A percentile compares a stretch with the other conserved stretches of the same genome.
Evolutionary conservation across 306 rosid species (phyloP).

Genomic region (Alnus glutinosa): DNA sequence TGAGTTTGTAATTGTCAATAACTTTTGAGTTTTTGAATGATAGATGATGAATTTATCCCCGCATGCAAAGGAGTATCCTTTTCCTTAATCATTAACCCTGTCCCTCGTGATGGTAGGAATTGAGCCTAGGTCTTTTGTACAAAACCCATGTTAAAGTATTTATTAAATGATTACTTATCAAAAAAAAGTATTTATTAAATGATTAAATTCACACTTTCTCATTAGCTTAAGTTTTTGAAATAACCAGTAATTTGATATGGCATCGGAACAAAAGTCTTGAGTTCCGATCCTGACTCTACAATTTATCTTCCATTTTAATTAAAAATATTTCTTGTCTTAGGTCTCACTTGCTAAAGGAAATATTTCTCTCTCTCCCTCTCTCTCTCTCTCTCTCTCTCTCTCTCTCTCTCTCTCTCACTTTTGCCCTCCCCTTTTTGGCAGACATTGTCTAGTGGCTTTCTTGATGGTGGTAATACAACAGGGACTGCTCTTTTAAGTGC

Average conservation of each 20-base stretch:
- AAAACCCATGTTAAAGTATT: no score
- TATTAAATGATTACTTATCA: no score
- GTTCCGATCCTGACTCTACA: no score
- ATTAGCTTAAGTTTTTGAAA: no score
- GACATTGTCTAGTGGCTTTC: slow-evolving; percentile 63
- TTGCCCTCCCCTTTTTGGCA: slow-evolving; percentile 34
- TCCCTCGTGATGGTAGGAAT: not conserved
- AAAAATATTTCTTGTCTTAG: no score
- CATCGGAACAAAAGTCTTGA: no score
- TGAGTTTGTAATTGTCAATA: not conserved
- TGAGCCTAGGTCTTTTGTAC: not conserved
- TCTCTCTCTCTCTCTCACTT: slow-evolving; percentile 18
- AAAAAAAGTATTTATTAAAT: no score
- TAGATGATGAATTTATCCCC: not conserved
- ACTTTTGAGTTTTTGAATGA: not conserved
- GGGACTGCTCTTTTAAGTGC: slow-evolving; percentile 44
- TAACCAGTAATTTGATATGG: no score
- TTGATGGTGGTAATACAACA: slow-evolving; percentile 55
- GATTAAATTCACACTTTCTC: no score
- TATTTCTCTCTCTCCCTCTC: not conserved
- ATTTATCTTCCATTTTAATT: no score
- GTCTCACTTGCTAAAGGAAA: no score
- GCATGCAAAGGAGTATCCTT: not conserved
- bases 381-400: slow-evolving; percentile 2
- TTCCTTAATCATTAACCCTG: not conserved